Evolutionary conservation across 108 stramenopile genomes (phyloP).

Genomic region (Thalassiosira profunda): DNA sequence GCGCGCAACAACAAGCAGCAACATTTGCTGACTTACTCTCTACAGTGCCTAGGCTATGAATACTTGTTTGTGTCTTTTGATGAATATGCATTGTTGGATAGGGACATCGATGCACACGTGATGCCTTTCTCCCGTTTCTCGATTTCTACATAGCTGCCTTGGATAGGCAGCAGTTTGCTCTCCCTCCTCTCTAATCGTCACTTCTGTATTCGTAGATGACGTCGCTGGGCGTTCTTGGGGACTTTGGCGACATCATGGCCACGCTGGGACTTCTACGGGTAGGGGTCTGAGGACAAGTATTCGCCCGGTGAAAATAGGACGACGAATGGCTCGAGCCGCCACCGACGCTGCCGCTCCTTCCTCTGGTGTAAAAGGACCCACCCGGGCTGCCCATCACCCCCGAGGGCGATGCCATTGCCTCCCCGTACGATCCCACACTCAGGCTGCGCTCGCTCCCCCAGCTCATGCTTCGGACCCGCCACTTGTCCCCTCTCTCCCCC

Average conservation of each 20-base stretch:
- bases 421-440: slow-evolving; percentile 11
- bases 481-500: slow-evolving; percentile 78
- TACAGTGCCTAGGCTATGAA: too few relatives aligned
- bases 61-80: too few relatives aligned
- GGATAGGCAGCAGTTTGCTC: too few relatives aligned
- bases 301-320: background rate
- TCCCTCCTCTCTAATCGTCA: slow-evolving; percentile 2
- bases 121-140: too few relatives aligned
- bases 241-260: slow-evolving; percentile 5
- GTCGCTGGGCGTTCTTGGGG: slow-evolving; percentile 33
- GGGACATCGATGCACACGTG: too few relatives aligned
- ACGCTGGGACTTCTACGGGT: background rate
- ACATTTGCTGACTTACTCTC: too few relatives aligned
- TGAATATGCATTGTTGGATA: too few relatives aligned
- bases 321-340: background rate
- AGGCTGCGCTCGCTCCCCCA: slow-evolving; percentile 68
- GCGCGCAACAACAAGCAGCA: too few relatives aligned
- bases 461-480: slow-evolving; percentile 70
- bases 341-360: background rate
- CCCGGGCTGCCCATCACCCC: background rate
- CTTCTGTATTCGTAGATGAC: slow-evolving; percentile 46
- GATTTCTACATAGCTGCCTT: too few relatives aligned
- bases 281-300: background rate
- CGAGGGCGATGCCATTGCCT: background rate
- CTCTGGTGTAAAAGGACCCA: background rate